Evolutionary conservation across 495 filamentous ascomycete species (phyloP).

Genomic region (Chaetomidium leptoderma): DNA sequence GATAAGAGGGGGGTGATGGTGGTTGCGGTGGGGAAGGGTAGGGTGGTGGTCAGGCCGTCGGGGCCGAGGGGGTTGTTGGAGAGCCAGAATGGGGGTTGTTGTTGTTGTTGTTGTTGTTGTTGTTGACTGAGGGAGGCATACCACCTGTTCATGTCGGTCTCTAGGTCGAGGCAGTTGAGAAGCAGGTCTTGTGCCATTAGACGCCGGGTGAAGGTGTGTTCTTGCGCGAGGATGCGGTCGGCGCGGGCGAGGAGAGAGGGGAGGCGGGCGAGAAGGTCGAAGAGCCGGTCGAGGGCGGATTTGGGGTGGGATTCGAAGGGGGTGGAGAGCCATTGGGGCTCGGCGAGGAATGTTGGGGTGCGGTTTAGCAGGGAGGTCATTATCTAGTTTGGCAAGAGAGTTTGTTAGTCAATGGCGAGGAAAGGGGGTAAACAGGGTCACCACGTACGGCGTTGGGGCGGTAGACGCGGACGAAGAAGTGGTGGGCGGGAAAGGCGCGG

Average conservation of each 20-base stretch:
- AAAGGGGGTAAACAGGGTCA: not conserved
- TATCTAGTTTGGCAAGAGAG: constrained; percentile 33
- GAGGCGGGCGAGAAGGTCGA: constrained; percentile 40
- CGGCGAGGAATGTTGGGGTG: constrained; percentile 40
- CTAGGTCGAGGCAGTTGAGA: constrained; percentile 37
- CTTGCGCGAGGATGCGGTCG: constrained; percentile 31
- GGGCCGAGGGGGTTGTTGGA: not conserved
- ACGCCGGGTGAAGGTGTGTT: constrained; percentile 30
- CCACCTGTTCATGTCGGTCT: constrained; percentile 41
- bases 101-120: not conserved
- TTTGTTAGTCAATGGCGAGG: not conserved
- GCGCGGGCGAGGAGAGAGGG: constrained; percentile 37
- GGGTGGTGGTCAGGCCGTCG: not conserved
- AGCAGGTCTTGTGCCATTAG: constrained; percentile 42
- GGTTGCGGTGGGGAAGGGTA: constrained; percentile 36
- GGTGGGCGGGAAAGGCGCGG: constrained; percentile 43
- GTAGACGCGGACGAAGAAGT: constrained; percentile 48
- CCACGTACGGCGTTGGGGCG: constrained; percentile 40
- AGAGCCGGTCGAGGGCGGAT: constrained; percentile 40
- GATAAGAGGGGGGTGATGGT: constrained; percentile 31
- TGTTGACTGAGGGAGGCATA: constrained; percentile 27
- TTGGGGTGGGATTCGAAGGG: constrained; percentile 45
- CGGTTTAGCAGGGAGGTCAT: constrained; percentile 42
- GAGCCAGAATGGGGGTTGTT: constrained; percentile 2
- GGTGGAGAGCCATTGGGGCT: constrained; percentile 41